Evolutionary conservation across 495 filamentous ascomycete species (phyloP).

Genomic region (Aspergillus baeticus): DNA sequence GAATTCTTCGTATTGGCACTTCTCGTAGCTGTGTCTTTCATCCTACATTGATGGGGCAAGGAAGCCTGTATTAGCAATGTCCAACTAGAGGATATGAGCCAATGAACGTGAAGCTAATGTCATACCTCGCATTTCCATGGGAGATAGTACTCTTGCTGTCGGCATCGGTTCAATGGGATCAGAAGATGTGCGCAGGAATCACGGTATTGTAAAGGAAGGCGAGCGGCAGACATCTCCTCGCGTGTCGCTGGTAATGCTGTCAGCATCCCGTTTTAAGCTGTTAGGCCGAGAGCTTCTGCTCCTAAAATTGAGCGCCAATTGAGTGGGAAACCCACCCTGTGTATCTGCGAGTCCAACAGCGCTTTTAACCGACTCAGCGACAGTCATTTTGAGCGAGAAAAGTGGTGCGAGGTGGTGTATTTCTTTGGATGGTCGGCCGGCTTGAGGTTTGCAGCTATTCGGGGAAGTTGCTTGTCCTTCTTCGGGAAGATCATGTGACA

Average conservation of each 20-base stretch:
- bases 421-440: slow-evolving; percentile 20
- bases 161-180: slow-evolving; percentile 94
- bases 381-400: slow-evolving; percentile 40
- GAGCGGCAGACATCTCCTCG: slow-evolving; percentile 89
- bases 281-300: slow-evolving; percentile 7
- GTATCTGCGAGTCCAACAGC: slow-evolving; percentile 49
- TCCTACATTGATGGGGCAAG: slow-evolving; percentile 49
- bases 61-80: slow-evolving; percentile 8
- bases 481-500: slow-evolving; percentile 31
- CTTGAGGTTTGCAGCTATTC: slow-evolving; percentile 32
- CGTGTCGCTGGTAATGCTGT: slow-evolving; percentile 59
- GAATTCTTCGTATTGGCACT: slow-evolving; percentile 98
- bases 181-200: slow-evolving; percentile 92
- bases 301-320: slow-evolving; percentile 16
- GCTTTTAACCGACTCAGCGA: slow-evolving; percentile 54
- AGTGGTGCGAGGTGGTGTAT: slow-evolving; percentile 15
- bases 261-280: slow-evolving; percentile 9
- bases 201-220: slow-evolving; percentile 83
- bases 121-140: slow-evolving; percentile 98
- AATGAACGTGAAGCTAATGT: not conserved
- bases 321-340: slow-evolving; percentile 35
- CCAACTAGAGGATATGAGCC: not conserved
- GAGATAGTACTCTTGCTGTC: slow-evolving; percentile 86
- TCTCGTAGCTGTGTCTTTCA: slow-evolving; percentile 96
- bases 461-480: slow-evolving; percentile 31